Percentiles rank a stretch among this genome's conserved stretches.
phyloP scores from a whole-genome alignment of 768 basidiomycete species.

The Lepiota brunneoincarnata region DNA sequence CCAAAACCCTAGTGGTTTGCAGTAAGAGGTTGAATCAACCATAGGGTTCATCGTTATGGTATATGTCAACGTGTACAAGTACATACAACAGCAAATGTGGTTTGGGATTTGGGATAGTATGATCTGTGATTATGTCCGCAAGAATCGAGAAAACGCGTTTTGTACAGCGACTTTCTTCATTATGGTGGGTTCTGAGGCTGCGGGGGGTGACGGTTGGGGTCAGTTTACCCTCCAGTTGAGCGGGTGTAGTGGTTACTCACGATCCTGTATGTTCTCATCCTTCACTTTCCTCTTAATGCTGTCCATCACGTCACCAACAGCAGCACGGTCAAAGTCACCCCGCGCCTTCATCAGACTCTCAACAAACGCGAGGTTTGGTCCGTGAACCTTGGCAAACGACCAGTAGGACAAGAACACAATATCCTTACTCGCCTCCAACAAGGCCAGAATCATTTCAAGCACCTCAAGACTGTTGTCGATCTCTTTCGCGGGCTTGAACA shows the following conservation, averaged over 20 bases:
- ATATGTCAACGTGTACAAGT: constrained; percentile 8
- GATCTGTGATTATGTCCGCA: constrained; percentile 41
- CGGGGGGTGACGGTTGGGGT: constrained; percentile 11
- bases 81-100: constrained; percentile 11
- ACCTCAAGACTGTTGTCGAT: constrained; percentile 84
- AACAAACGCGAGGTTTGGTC: constrained; percentile 89
- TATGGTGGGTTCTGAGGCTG: constrained; percentile 81
- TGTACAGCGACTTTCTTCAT: constrained; percentile 89
- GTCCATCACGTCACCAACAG: constrained; percentile 89
- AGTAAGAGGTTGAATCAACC: neutral
- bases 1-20: neutral
- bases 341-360: constrained; percentile 88
- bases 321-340: constrained; percentile 87
- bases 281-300: constrained; percentile 90
- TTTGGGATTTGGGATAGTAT: neutral
- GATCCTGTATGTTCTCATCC: constrained; percentile 81
- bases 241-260: constrained; percentile 42
- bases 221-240: neutral
- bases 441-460: constrained; percentile 74
- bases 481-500: constrained; percentile 74
- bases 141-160: constrained; percentile 71
- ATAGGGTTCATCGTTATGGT: neutral
- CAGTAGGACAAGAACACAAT: constrained; percentile 93
- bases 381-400: constrained; percentile 90
- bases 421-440: constrained; percentile 84